Percentiles rank a stretch among this genome's conserved stretches.
Conservation (phyloP, 2,329 filamentous ascomycete genomes). For the Colletotrichum viniferum region DNA sequence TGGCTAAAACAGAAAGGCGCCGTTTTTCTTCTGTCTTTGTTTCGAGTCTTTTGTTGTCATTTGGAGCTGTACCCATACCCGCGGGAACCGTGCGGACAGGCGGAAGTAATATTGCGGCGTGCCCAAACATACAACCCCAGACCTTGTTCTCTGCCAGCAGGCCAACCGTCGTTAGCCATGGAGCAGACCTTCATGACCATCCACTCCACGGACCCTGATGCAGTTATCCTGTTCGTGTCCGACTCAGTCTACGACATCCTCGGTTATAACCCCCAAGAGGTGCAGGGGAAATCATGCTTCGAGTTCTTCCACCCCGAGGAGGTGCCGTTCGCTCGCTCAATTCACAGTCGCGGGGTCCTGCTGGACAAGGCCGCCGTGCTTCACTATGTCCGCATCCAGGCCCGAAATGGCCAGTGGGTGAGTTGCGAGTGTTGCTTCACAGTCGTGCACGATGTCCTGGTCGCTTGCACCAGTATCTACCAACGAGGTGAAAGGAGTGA, state of each 20-base stretch:
- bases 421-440: constrained; percentile 90
- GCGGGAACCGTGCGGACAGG: not conserved
- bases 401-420: constrained; percentile 73
- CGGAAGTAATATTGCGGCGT: not conserved
- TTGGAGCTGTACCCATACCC: not conserved
- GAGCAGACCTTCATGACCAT: constrained; percentile 92
- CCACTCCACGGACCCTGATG: constrained; percentile 76
- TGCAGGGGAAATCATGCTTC: constrained; percentile 78
- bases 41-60: not conserved
- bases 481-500: constrained; percentile 70
- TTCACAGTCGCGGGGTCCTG: constrained; percentile 75
- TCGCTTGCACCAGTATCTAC: constrained; percentile 84
- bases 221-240: constrained; percentile 81
- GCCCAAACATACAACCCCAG: not conserved
- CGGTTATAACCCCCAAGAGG: constrained; percentile 77
- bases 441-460: constrained; percentile 84
- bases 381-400: constrained; percentile 76
- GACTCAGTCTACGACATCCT: constrained; percentile 85
- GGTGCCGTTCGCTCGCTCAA: constrained; percentile 72
- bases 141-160: not conserved
- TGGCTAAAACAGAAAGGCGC: not conserved
- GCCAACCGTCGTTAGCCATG: constrained; percentile 50
- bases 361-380: constrained; percentile 87
- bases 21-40: not conserved
- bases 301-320: constrained; percentile 88